Evolutionary conservation across 306 rosid species (phyloP).

Genomic region (Ziziphus jujuba): DNA sequence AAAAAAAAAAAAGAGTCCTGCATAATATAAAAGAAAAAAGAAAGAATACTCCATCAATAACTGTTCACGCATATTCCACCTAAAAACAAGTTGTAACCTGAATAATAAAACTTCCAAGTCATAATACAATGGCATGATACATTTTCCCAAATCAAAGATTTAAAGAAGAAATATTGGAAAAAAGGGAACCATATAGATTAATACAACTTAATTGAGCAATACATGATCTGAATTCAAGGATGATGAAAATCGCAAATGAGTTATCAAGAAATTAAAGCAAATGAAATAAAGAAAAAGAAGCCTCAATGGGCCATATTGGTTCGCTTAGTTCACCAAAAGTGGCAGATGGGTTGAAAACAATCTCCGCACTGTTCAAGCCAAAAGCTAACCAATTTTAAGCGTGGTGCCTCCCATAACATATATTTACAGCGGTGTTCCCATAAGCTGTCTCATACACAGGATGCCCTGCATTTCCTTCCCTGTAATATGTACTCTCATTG

Average conservation of each 20-base stretch:
- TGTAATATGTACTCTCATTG: slow-evolving; percentile 89
- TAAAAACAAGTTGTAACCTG: too few species aligned
- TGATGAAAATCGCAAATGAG: not conserved
- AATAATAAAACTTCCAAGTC: too few species aligned
- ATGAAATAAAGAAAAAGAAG: slow-evolving; percentile 16
- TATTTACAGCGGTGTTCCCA: slow-evolving; percentile 83
- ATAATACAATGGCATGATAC: too few species aligned
- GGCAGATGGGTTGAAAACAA: slow-evolving; percentile 97
- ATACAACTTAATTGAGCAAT: not conserved
- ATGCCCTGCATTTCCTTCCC: slow-evolving; percentile 96
- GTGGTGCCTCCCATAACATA: slow-evolving; percentile 96
- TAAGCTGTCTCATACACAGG: slow-evolving; percentile 86
- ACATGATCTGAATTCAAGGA: not conserved
- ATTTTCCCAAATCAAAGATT: too few species aligned
- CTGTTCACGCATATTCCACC: too few species aligned
- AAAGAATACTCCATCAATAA: too few species aligned
- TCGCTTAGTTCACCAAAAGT: slow-evolving; percentile 93
- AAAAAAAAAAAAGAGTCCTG: too few species aligned
- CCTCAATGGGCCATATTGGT: slow-evolving; percentile 98
- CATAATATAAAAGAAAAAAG: too few species aligned
- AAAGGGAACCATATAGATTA: not conserved
- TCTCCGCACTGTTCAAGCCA: slow-evolving; percentile 91
- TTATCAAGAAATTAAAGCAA: slow-evolving; percentile 12
- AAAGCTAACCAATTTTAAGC: slow-evolving; percentile 90
- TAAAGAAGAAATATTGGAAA: not conserved